A percentile compares a stretch with the other conserved stretches of the same genome.
Conservation (phyloP, 345 rosid species). For the Pelargonium nanum region DNA sequence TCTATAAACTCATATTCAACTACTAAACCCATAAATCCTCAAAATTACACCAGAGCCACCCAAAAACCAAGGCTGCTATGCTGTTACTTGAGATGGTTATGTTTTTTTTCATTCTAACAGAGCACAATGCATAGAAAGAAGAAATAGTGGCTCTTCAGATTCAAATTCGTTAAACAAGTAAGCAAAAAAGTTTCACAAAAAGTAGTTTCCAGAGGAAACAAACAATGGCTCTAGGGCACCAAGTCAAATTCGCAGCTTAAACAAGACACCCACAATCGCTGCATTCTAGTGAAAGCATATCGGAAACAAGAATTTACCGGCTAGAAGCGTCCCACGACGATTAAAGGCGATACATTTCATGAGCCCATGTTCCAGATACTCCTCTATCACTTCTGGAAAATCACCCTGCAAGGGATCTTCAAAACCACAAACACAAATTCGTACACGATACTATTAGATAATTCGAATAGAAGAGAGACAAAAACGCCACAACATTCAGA, state of each 20-base stretch:
- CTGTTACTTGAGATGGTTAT: too few species aligned
- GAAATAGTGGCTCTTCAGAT: too few species aligned
- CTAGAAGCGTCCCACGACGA: constrained; percentile 96
- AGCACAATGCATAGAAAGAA: too few species aligned
- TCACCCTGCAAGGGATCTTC: constrained; percentile 96
- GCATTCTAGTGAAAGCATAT: neutral
- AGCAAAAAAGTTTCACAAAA: too few species aligned
- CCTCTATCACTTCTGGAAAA: constrained; percentile 96
- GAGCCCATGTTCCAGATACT: constrained; percentile 85
- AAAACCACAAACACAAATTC: neutral
- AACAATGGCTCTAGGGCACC: neutral
- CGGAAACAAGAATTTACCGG: constrained; percentile 35
- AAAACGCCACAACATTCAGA: neutral
- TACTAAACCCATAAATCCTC: too few species aligned
- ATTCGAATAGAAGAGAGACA: neutral
- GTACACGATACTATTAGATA: neutral
- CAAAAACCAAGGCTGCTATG: too few species aligned
- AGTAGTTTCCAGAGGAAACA: neutral
- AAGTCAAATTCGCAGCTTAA: neutral
- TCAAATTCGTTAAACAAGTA: too few species aligned
- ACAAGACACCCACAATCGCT: neutral
- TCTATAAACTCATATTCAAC: too few species aligned
- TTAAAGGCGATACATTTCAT: constrained; percentile 94
- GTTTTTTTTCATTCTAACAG: too few species aligned
- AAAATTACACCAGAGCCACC: too few species aligned